Conservation (phyloP, 1,139 yeast genomes). For the Taphrina flavorubra region DNA sequence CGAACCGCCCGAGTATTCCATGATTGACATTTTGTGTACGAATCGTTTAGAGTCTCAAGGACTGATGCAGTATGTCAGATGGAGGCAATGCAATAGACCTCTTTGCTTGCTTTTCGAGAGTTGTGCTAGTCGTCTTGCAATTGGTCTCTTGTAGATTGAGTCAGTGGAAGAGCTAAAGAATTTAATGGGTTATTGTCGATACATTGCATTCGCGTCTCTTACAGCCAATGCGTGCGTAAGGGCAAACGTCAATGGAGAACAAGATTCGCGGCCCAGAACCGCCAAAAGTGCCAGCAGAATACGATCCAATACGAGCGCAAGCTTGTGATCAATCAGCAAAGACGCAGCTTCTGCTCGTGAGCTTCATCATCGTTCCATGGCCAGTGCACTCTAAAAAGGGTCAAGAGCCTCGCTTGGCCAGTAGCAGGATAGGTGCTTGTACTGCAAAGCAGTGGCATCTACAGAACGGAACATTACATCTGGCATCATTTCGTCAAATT, state of each 20-base stretch:
- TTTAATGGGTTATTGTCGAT: not conserved
- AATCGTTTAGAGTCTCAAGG: conserved; percentile 10
- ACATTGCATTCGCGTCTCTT: not conserved
- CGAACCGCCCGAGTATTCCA: conserved; percentile 67
- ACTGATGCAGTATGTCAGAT: not conserved
- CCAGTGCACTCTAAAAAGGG: no score
- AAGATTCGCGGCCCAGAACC: conserved; percentile 10
- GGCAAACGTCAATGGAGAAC: conserved; percentile 6
- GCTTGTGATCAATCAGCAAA: not conserved
- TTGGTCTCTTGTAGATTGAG: no score
- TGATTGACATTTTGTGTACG: conserved; percentile 30
- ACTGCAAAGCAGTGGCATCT: no score
- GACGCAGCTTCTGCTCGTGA: not conserved
- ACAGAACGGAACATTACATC: no score
- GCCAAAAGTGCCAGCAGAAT: conserved; percentile 3
- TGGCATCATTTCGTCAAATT: not conserved
- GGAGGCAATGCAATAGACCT: not conserved
- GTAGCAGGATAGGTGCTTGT: no score
- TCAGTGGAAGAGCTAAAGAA: no score
- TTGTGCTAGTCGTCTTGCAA: no score
- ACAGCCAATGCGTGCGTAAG: not conserved
- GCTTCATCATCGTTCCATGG: no score
- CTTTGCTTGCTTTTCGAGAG: no score
- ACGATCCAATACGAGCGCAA: not conserved
- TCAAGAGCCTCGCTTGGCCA: no score